Evolutionary conservation across 2,329 filamentous ascomycete species (phyloP).

Genomic region (Phoma sp.): DNA sequence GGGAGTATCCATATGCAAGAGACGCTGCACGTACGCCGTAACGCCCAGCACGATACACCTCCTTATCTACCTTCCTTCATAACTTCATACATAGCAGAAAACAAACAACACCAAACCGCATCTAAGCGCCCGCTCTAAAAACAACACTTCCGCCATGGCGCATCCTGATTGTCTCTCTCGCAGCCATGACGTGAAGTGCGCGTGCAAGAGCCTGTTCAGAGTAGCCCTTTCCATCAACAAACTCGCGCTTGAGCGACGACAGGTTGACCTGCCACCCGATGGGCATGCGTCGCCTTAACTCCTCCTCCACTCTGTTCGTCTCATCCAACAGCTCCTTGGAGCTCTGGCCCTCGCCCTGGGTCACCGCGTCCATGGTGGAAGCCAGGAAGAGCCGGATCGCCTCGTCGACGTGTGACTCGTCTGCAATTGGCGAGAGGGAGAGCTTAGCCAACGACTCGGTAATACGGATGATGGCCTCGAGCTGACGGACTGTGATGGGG

Average conservation of each 20-base stretch:
- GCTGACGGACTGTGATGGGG: slow-evolving; percentile 94
- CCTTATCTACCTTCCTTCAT: background rate
- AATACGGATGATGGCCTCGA: slow-evolving; percentile 96
- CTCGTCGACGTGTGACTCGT: slow-evolving; percentile 92
- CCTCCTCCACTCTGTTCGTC: slow-evolving; percentile 82
- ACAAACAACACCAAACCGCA: background rate
- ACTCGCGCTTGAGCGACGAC: slow-evolving; percentile 83
- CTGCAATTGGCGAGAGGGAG: slow-evolving; percentile 82
- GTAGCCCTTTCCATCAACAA: slow-evolving; percentile 90
- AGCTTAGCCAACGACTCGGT: slow-evolving; percentile 95
- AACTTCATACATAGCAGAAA: background rate
- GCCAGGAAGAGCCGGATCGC: slow-evolving; percentile 96
- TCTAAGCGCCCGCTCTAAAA: slow-evolving; percentile 27
- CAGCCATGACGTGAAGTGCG: slow-evolving; percentile 82
- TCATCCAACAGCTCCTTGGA: slow-evolving; percentile 92
- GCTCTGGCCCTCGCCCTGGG: slow-evolving; percentile 78
- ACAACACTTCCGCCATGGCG: slow-evolving; percentile 62
- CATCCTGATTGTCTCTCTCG: slow-evolving; percentile 85
- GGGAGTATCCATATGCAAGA: slow-evolving; percentile 8
- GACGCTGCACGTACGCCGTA: slow-evolving; percentile 1
- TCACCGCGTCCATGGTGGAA: slow-evolving; percentile 96
- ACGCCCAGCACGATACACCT: slow-evolving; percentile 1
- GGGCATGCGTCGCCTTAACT: slow-evolving; percentile 83
- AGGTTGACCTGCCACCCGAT: slow-evolving; percentile 96
- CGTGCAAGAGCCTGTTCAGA: slow-evolving; percentile 84